phyloP scores from a whole-genome alignment of 2,329 filamentous ascomycete genomes.

The Colletotrichum sp. region DNA sequence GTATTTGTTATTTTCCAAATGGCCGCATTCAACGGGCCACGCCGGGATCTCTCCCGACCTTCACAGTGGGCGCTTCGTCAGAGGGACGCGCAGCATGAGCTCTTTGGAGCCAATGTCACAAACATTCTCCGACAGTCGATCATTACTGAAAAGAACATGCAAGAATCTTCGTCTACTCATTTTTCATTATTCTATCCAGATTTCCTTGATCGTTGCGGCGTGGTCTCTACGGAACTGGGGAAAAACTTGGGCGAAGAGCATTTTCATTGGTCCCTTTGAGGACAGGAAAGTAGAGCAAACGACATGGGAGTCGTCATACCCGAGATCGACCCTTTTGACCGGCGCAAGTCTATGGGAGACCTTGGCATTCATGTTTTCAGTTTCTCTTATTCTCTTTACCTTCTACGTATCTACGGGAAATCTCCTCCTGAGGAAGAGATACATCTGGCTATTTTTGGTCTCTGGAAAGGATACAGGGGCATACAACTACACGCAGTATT shows the following conservation, averaged over 20 bases:
- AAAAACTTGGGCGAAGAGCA: background rate
- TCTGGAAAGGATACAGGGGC: background rate
- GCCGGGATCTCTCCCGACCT: background rate
- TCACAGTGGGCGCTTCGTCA: background rate
- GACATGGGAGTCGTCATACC: background rate
- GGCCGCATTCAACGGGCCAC: background rate
- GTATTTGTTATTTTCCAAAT: background rate
- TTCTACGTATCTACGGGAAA: background rate
- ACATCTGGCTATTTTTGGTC: background rate
- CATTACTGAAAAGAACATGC: background rate
- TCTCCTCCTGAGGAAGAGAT: background rate
- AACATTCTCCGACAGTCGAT: background rate
- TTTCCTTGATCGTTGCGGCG: background rate
- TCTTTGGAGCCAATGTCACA: background rate
- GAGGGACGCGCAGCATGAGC: background rate
- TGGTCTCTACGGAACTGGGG: background rate
- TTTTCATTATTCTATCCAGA: background rate
- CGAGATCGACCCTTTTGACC: background rate
- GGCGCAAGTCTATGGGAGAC: background rate
- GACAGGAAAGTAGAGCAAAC: conserved; percentile 2
- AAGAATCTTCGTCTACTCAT: background rate
- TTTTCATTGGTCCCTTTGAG: conserved; percentile 2
- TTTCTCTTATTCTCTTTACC: background rate
- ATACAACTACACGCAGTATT: background rate
- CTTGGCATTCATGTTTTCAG: background rate